Evolutionary conservation across 352 stramenopile genomes (phyloP), one percentile per base, ranked within the genome.

Genomic region (Pythium insidiosum): DNA sequence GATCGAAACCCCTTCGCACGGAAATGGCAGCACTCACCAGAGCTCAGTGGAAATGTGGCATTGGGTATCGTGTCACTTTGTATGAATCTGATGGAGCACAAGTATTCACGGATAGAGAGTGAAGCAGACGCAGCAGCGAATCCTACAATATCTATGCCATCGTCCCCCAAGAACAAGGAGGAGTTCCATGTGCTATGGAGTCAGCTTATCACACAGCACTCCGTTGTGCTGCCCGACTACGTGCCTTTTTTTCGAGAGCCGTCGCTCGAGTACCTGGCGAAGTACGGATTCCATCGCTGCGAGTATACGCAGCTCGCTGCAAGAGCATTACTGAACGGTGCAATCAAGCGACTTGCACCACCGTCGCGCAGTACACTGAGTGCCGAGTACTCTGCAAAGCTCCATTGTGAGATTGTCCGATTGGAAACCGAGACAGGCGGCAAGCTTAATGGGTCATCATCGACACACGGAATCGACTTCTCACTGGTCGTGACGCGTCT

Each of bases 131-230:
- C n/a, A 15, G 33, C 53, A 36, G 50, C 34, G 19, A 47, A 45
- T 0, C 26, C 42, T n/a, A n/a, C n/a, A n/a, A 18, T 30, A 34
- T 35, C 42, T 1, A 38, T 42, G 0, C 58, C 47, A 1, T 53
- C 63, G 0, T 79, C 67, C 12, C 67, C 67, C 6, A 68, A 53
- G 23, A 86, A 86, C 56, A 87, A 87, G 38, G 75, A 90, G 53
- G 72, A 87, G 43, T 89, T 91, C 31, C 81, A 90, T 57, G 66
- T 89, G 10, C 51, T 93, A 3, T 93, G 81, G 81, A 93, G 81
- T 39, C 81, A 90, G 46, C 53, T 93, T 1, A 87, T 93, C 31
- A 93, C 81, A 1, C 81, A 91, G 38, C 76, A 90, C 45, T 88
- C 78, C 12, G 72, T 93, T 2, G 75, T 86, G 4, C 52, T 93